Evolutionary conservation across 768 basidiomycete species (phyloP), one percentile per base, ranked within the genome.

Genomic region (Naganishia friedmannii): DNA sequence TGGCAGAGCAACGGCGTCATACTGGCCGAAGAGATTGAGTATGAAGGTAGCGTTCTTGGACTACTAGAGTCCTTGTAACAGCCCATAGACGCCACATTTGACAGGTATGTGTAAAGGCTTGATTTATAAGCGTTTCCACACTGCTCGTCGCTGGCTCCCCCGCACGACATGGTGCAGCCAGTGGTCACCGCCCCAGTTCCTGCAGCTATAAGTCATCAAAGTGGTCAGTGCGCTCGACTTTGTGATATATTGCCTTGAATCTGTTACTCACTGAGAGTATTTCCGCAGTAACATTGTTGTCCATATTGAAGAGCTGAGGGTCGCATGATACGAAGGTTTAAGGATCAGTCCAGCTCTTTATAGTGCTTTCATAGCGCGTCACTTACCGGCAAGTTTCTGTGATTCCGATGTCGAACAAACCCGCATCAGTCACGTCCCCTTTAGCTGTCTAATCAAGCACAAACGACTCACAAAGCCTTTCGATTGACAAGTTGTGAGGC

Each of bases 1-100:
- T 92, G 84, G 75, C 92, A 93, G 10, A 77, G 77, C 74, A 88
- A 82, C 56, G 90, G 85, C 0, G 90, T 92, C 71, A 83, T 82
- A 7, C 74, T 71, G 55, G 72, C 76, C 53, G 74, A 77, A 60
- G 85, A 83, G n/a, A 82, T 77, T 0, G 83, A 69, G 72, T 76
- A 76, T 10, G 67, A 65, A 26, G 45, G 69, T 23, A 78, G 56
- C 29, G 75, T 72, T 48, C 77, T 69, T 12, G 46, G 66, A 42
- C 72, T 66, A 32, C 60, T 57, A 12, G 72, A 69, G 54, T 78
- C 77, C 56, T 74, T 76, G 70, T 67, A 66, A 58, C 78, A 79
- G 8, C 78, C 78, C 26, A 65, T 67, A 28, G 70, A 53, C 75
- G 39, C 60, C 5, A 63, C 60, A 42, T 34, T 63, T 21, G 60